Percentiles rank a stretch among this genome's conserved stretches.
Conservation (phyloP, 371 early-diverging fungal genomes). For the Apophysomyces trapeziformis region DNA sequence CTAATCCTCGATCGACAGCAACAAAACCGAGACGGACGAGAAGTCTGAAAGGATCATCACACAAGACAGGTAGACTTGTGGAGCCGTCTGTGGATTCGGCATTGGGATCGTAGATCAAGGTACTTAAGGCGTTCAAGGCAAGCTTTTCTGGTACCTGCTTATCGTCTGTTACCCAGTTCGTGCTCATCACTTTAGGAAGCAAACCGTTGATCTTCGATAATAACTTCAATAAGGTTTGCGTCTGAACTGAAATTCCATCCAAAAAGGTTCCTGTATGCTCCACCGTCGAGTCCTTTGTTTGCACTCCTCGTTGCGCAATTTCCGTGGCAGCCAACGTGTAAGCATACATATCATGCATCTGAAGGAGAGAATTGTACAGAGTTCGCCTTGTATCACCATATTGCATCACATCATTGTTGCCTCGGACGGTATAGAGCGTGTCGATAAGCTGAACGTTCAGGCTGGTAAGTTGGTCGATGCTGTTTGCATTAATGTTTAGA, state of each 20-base stretch:
- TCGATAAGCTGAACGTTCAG: constrained; percentile 35
- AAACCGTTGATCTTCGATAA: constrained; percentile 58
- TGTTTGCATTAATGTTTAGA: neutral
- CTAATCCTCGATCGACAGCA: constrained; percentile 40
- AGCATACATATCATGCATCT: constrained; percentile 46
- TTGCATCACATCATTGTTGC: neutral
- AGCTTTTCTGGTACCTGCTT: neutral
- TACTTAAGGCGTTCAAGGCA: neutral
- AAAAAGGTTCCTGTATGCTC: constrained; percentile 62
- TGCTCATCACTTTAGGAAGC: constrained; percentile 36
- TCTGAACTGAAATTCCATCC: constrained; percentile 62
- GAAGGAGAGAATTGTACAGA: constrained; percentile 22
- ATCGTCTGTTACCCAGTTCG: constrained; percentile 32
- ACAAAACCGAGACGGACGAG: constrained; percentile 61
- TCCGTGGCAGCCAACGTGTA: constrained; percentile 75
- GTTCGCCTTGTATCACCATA: constrained; percentile 1
- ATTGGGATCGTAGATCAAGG: neutral
- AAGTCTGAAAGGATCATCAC: constrained; percentile 67
- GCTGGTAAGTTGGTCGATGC: constrained; percentile 24
- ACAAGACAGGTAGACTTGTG: constrained; percentile 52
- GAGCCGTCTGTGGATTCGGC: neutral
- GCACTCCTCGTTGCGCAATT: constrained; percentile 64
- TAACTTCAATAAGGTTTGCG: constrained; percentile 63
- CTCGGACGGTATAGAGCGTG: constrained; percentile 19
- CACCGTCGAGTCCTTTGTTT: constrained; percentile 39